Percentiles rank a stretch among this genome's conserved stretches.
These are phyloP conservation scores for Vachellia pachyceras DNA, from an alignment of 306 rosid species.

Conservation along the genomic window DNA sequence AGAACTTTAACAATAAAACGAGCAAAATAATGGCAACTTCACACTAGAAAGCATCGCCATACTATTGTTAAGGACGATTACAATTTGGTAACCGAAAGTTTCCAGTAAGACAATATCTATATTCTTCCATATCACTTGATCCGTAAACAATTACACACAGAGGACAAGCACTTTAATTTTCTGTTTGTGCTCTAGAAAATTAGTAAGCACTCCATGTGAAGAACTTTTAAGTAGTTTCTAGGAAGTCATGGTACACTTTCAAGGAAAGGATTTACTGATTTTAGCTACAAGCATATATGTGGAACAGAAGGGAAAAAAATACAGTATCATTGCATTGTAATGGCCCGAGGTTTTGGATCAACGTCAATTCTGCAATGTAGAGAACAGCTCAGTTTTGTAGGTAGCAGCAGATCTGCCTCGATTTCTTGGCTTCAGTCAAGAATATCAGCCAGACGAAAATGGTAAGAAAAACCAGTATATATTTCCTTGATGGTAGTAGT, in stretches of 20 bases:
- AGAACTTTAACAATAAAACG: no score
- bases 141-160: not conserved
- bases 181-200: not conserved
- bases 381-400: slow-evolving; percentile 1
- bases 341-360: slow-evolving; percentile 13
- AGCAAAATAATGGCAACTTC: no score
- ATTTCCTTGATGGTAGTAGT: no score
- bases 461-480: no score
- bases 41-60: no score
- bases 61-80: no score
- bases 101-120: not conserved
- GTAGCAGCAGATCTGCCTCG: no score
- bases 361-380: slow-evolving; percentile 44
- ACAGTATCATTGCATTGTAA: slow-evolving; percentile 20
- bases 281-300: no score
- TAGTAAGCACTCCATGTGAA: not conserved
- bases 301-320: no score
- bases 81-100: no score
- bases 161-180: not conserved
- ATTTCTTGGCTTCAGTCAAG: slow-evolving; percentile 37
- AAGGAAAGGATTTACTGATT: slow-evolving; percentile 12
- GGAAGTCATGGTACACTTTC: not conserved
- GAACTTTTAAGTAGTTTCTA: slow-evolving; percentile 2
- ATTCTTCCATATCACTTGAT: not conserved
- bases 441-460: no score